Percentiles rank a stretch among this genome's conserved stretches.
Conservation (phyloP, 129 eudicot genomes). For the Lactuca saligna region DNA sequence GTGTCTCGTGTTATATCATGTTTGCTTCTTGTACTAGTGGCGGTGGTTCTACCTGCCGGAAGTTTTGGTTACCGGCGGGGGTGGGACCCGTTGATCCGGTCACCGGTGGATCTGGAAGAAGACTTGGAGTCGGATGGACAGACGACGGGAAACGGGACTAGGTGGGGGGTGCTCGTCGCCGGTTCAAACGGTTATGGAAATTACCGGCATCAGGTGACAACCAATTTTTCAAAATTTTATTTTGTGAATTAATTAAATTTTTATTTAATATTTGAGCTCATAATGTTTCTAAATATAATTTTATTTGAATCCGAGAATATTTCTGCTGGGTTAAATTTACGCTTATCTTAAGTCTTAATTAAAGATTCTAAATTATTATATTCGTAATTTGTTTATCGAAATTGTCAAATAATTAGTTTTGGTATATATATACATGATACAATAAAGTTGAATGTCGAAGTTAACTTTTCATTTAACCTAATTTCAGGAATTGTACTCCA, state of each 20-base stretch:
- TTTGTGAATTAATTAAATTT: background rate
- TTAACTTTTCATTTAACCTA: no score
- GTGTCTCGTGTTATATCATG: background rate
- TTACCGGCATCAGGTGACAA: conserved; percentile 69
- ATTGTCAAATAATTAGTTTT: no score
- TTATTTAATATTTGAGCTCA: background rate
- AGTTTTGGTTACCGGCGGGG: background rate
- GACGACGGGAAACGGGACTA: conserved; percentile 28
- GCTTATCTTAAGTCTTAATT: no score
- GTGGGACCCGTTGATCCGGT: conserved; percentile 45
- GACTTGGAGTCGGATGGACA: conserved; percentile 10
- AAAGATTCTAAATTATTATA: no score
- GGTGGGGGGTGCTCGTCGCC: conserved; percentile 85
- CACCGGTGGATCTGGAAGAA: background rate
- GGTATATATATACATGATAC: no score
- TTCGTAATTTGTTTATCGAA: no score
- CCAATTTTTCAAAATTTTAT: no score
- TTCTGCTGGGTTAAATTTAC: background rate
- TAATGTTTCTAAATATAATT: no score
- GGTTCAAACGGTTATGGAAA: conserved; percentile 69
- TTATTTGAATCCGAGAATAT: background rate
- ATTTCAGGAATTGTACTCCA: no score
- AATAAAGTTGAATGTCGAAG: no score
- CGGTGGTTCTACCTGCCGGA: conserved; percentile 1
- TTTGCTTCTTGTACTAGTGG: background rate